Evolutionary conservation across 257 asterid species (phyloP).

Genomic region (Pogostemon cablin): DNA sequence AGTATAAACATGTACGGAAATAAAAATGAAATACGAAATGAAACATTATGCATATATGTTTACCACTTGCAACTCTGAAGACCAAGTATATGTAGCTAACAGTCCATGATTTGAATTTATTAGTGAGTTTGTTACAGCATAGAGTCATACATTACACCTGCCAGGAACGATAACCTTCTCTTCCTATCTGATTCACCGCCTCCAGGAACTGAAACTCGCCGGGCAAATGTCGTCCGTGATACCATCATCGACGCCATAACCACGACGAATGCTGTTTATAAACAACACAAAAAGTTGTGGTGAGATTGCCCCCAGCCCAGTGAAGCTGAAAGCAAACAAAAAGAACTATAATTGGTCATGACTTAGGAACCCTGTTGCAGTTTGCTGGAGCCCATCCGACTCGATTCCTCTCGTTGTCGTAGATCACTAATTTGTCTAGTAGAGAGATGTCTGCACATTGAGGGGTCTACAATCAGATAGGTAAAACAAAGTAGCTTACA

Average conservation of each 20-base stretch:
- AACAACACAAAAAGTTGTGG: slow-evolving; percentile 38
- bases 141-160: not conserved
- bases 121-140: slow-evolving; percentile 27
- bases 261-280: slow-evolving; percentile 42
- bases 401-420: slow-evolving; percentile 68
- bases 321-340: slow-evolving; percentile 37
- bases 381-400: slow-evolving; percentile 76
- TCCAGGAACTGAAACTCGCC: slow-evolving; percentile 29
- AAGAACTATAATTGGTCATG: slow-evolving; percentile 36
- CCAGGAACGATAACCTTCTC: slow-evolving; percentile 10
- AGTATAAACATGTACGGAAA: not conserved
- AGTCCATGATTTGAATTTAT: slow-evolving; percentile 24
- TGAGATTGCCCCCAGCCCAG: slow-evolving; percentile 46
- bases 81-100: not conserved
- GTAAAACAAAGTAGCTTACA: not conserved
- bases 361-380: slow-evolving; percentile 64
- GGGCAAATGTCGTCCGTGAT: slow-evolving; percentile 31
- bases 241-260: slow-evolving; percentile 29
- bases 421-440: slow-evolving; percentile 83
- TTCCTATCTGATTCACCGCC: slow-evolving; percentile 20
- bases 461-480: slow-evolving; percentile 32
- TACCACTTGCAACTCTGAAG: not conserved
- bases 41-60: not conserved
- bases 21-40: not conserved
- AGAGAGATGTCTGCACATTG: slow-evolving; percentile 67